A percentile compares a stretch with the other conserved stretches of the same genome.
phyloP scores from a whole-genome alignment of 2,329 filamentous ascomycete genomes.

The Biscogniauxia marginata region DNA sequence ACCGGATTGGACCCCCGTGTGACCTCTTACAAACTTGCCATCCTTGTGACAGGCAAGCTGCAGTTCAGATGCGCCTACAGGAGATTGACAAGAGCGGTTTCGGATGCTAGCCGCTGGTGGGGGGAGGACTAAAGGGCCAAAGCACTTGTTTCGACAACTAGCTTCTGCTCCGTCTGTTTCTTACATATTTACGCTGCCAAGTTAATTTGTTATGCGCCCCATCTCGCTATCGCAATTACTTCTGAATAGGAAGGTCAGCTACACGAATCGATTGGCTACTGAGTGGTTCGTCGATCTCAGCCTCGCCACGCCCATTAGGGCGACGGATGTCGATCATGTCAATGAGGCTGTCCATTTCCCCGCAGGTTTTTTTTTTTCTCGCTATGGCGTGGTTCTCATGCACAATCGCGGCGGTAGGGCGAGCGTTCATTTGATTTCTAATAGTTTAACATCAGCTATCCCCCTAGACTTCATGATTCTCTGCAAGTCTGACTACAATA shows the following conservation, averaged over 20 bases:
- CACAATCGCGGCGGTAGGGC: neutral
- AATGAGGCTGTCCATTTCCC: conserved; percentile 21
- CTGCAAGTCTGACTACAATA: neutral
- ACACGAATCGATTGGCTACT: conserved; percentile 21
- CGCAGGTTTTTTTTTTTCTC: conserved; percentile 2
- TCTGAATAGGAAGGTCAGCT: conserved; percentile 13
- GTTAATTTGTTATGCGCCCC: neutral
- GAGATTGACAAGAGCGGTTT: neutral
- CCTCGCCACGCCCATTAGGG: conserved; percentile 8
- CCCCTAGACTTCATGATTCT: neutral
- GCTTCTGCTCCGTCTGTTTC: neutral
- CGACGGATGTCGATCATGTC: conserved; percentile 6
- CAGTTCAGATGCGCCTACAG: conserved; percentile 1
- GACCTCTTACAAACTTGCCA: conserved; percentile 9
- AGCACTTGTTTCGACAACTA: neutral
- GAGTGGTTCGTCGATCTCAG: conserved; percentile 20
- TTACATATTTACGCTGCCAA: neutral
- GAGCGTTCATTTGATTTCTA: neutral
- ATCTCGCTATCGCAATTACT: neutral
- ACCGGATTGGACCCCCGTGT: neutral
- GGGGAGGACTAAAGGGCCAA: neutral
- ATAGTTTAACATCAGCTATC: neutral
- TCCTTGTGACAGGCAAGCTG: conserved; percentile 11
- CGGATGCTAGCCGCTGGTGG: neutral
- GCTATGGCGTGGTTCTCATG: conserved; percentile 1